These are phyloP conservation scores for Gracilaria gracilis DNA, from an alignment of 23 red algal species.

Conservation along the genomic window DNA sequence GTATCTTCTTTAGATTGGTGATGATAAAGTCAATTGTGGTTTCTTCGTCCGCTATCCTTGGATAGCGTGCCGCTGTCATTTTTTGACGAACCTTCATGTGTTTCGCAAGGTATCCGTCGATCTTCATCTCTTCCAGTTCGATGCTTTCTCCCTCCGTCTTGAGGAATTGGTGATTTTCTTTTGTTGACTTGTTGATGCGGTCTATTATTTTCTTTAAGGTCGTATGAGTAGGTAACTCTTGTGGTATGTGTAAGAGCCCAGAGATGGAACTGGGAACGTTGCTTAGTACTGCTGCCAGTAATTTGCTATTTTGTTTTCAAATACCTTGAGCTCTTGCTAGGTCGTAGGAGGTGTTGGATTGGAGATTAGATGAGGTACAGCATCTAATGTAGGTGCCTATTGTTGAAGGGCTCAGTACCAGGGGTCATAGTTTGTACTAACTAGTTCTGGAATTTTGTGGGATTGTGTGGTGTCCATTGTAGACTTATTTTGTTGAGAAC, in stretches of 20 bases:
- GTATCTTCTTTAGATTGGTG: not conserved
- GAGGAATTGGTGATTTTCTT: not conserved
- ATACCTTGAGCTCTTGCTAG: not conserved
- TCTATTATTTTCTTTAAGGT: not conserved
- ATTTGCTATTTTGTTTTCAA: not conserved
- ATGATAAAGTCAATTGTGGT: constrained; percentile 19
- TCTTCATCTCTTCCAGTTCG: not conserved
- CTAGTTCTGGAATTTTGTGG: not conserved
- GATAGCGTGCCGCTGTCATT: not conserved
- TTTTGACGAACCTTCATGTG: not conserved
- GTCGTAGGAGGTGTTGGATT: constrained; percentile 4
- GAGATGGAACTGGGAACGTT: not conserved
- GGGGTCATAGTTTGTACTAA: not conserved
- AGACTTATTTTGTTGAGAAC: no score
- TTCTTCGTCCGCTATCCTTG: not conserved
- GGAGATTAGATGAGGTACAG: not conserved
- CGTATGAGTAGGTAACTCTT: not conserved
- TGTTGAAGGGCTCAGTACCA: not conserved
- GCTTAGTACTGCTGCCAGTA: not conserved
- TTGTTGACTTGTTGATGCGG: not conserved
- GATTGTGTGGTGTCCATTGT: no score
- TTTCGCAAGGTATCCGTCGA: not conserved
- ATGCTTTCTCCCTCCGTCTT: not conserved
- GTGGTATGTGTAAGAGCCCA: not conserved
- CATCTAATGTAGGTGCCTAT: not conserved